Conservation (phyloP, 345 rosid species). For the Pistacia vera region DNA sequence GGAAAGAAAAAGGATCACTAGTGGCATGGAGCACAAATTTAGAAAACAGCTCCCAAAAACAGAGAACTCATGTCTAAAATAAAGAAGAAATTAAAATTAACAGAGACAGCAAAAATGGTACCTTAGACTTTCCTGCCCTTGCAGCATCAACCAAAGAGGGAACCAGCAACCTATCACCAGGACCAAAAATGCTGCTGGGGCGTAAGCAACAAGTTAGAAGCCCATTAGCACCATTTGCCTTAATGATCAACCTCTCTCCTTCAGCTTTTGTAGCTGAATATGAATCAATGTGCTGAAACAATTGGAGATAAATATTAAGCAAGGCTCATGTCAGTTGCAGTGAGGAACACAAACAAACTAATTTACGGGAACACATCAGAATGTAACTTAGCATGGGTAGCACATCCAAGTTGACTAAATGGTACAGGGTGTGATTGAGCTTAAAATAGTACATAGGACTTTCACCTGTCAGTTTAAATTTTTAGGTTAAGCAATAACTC, state of each 20-base stretch:
- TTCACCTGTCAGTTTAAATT: background rate
- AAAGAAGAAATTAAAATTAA: background rate
- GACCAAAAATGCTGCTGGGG: slow-evolving; percentile 93
- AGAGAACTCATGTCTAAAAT: too few relatives aligned
- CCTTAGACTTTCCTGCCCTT: slow-evolving; percentile 92
- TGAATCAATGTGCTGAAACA: slow-evolving; percentile 78
- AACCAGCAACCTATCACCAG: slow-evolving; percentile 85
- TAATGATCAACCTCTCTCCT: slow-evolving; percentile 71
- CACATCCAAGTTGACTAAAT: background rate
- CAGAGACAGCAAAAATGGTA: slow-evolving; percentile 25
- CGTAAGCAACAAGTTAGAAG: slow-evolving; percentile 91
- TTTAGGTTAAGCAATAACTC: too few relatives aligned
- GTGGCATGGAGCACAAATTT: background rate
- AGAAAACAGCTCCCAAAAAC: too few relatives aligned
- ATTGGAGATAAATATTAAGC: slow-evolving; percentile 5
- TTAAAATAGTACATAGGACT: background rate
- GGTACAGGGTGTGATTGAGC: background rate
- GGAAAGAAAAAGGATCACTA: too few relatives aligned
- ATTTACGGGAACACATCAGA: background rate
- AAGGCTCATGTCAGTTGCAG: background rate
- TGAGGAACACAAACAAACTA: background rate
- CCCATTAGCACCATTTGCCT: slow-evolving; percentile 73
- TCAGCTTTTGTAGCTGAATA: slow-evolving; percentile 92
- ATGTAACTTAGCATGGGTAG: background rate
- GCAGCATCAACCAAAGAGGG: slow-evolving; percentile 86